Evolutionary conservation across 2,329 filamentous ascomycete species (phyloP).

Genomic region (Phyllosticta capitalensis): DNA sequence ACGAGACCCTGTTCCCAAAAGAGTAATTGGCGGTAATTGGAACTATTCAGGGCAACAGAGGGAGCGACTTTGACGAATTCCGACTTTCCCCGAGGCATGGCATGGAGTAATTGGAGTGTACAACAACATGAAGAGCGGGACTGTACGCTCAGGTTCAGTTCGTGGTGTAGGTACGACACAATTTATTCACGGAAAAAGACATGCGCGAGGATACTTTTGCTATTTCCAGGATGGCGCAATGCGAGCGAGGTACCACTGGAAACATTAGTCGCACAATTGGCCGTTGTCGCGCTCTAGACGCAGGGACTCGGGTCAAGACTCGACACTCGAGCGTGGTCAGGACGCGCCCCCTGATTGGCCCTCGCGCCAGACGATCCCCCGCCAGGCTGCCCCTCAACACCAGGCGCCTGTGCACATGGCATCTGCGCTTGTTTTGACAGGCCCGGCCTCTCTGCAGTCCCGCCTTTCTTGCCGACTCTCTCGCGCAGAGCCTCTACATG

Average conservation of each 20-base stretch:
- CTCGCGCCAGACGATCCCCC: not conserved
- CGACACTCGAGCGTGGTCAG: constrained; percentile 2
- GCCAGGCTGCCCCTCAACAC: constrained; percentile 23
- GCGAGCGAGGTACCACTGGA: not conserved
- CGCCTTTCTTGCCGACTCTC: constrained; percentile 14
- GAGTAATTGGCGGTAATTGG: not conserved
- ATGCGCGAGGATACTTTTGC: not conserved
- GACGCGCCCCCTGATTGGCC: constrained; percentile 3
- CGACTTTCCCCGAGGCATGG: not conserved
- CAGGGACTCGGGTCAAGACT: not conserved
- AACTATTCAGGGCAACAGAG: not conserved
- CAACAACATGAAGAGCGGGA: not conserved
- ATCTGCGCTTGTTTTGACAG: constrained; percentile 22
- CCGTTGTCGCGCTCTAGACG: not conserved
- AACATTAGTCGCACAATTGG: not conserved
- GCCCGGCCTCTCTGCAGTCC: constrained; percentile 7
- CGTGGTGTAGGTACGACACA: not conserved
- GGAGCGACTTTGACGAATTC: not conserved
- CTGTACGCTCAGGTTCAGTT: too few species aligned
- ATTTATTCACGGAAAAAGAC: not conserved
- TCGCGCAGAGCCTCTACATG: constrained; percentile 8
- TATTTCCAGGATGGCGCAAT: not conserved
- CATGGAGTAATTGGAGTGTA: not conserved
- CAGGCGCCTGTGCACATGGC: constrained; percentile 30
- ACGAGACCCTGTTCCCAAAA: not conserved